Evolutionary conservation across 2,329 filamentous ascomycete species (phyloP).

Genomic region (Coniella lustricola): DNA sequence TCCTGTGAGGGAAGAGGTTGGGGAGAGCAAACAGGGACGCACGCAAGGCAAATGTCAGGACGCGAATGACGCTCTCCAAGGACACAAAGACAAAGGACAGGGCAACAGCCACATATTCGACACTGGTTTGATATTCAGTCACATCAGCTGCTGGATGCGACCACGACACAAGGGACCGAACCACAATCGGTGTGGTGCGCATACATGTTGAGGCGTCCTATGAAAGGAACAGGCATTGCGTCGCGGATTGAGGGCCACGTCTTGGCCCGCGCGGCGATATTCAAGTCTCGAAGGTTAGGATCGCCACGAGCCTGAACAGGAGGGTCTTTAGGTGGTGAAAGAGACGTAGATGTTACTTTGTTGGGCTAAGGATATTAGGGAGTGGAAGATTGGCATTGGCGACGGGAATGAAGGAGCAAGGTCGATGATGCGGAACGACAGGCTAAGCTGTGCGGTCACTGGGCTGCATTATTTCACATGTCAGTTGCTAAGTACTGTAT

Average conservation of each 20-base stretch:
- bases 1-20: not conserved
- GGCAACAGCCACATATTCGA: constrained; percentile 81
- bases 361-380: no score
- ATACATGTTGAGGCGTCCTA: constrained; percentile 46
- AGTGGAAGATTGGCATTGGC: no score
- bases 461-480: no score
- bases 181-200: constrained; percentile 20
- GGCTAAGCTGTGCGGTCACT: no score
- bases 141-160: not conserved
- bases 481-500: no score
- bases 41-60: constrained; percentile 85
- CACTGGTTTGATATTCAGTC: constrained; percentile 36
- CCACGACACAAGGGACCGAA: not conserved
- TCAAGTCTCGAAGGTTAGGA: not conserved
- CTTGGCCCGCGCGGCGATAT: not conserved
- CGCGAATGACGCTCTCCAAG: constrained; percentile 74
- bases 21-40: constrained; percentile 28
- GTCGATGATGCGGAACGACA: no score
- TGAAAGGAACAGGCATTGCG: constrained; percentile 45
- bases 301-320: not conserved
- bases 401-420: no score
- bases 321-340: not conserved
- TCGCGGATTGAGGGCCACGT: not conserved
- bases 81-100: constrained; percentile 77
- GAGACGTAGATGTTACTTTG: no score